These are phyloP conservation scores for Didymella exigua DNA, from an alignment of 2,329 filamentous ascomycete species.

Conservation along the genomic window DNA sequence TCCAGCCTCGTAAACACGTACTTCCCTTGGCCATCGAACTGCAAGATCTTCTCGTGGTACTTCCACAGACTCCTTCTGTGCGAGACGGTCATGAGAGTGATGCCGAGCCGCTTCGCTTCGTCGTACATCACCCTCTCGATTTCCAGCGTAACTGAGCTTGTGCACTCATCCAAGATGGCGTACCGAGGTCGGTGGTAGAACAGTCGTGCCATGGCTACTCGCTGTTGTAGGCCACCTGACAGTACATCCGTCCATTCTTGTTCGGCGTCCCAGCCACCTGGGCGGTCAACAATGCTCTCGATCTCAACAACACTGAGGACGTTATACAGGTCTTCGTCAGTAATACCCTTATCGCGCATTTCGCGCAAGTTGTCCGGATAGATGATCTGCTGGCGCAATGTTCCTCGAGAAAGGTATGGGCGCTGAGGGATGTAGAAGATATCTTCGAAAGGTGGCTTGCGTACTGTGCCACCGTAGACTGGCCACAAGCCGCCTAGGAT, in stretches of 20 bases:
- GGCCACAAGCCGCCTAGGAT: constrained; percentile 97
- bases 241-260: constrained; percentile 96
- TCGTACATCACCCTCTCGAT: constrained; percentile 98
- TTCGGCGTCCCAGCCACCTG: constrained; percentile 87
- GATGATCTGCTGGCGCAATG: constrained; percentile 93
- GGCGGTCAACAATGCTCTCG: constrained; percentile 78
- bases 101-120: constrained; percentile 85
- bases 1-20: constrained; percentile 91
- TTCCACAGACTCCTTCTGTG: constrained; percentile 93
- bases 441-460: constrained; percentile 87
- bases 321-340: constrained; percentile 76
- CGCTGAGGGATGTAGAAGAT: constrained; percentile 99
- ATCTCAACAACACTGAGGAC: constrained; percentile 83
- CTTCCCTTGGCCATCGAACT: constrained; percentile 93
- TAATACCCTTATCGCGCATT: constrained; percentile 83
- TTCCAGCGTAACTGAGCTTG: constrained; percentile 90
- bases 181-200: constrained; percentile 94
- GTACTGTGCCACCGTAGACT: constrained; percentile 91
- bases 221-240: constrained; percentile 90
- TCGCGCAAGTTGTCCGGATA: constrained; percentile 89
- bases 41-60: constrained; percentile 91
- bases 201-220: constrained; percentile 92
- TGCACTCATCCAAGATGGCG: constrained; percentile 97
- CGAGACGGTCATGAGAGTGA: constrained; percentile 96
- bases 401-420: constrained; percentile 89